Evolutionary conservation across 257 asterid genomes (phyloP).

Genomic region (Fraxinus excelsior): DNA sequence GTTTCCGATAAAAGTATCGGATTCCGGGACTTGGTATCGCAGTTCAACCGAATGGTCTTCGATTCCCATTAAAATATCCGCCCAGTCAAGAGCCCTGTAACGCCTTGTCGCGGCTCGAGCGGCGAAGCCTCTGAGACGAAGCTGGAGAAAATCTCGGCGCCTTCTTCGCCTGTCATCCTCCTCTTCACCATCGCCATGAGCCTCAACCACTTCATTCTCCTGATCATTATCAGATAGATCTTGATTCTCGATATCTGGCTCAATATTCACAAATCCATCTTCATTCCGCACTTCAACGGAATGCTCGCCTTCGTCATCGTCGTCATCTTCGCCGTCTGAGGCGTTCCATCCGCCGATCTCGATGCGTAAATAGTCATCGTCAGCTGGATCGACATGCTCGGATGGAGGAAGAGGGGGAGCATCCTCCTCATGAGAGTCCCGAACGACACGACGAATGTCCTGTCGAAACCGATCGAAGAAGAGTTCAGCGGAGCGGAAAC

Average conservation of each 20-base stretch:
- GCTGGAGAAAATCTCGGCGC: constrained; percentile 57
- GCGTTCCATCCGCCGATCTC: constrained; percentile 70
- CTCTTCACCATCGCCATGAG: constrained; percentile 31
- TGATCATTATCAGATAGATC: constrained; percentile 50
- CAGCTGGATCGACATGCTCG: constrained; percentile 42
- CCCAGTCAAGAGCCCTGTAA: constrained; percentile 78
- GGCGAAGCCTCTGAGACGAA: constrained; percentile 42
- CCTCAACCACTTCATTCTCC: constrained; percentile 40
- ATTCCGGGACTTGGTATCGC: constrained; percentile 57
- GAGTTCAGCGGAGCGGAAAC: constrained; percentile 28
- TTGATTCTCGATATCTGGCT: constrained; percentile 9
- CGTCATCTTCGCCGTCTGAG: constrained; percentile 20
- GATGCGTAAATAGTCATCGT: constrained; percentile 64
- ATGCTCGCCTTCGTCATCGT: constrained; percentile 21
- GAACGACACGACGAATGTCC: constrained; percentile 69
- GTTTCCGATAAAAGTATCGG: constrained; percentile 73
- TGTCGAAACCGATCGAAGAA: constrained; percentile 61
- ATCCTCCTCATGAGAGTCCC: constrained; percentile 71
- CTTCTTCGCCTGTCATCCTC: constrained; percentile 46
- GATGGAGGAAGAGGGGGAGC: constrained; percentile 51
- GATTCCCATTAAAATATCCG: constrained; percentile 81
- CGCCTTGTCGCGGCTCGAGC: constrained; percentile 51
- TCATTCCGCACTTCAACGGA: neutral
- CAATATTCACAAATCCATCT: constrained; percentile 18
- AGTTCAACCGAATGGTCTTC: constrained; percentile 68